A percentile compares a stretch with the other conserved stretches of the same genome.
Conservation (phyloP, 768 basidiomycete genomes). For the Clitopilus passeckerianus region DNA sequence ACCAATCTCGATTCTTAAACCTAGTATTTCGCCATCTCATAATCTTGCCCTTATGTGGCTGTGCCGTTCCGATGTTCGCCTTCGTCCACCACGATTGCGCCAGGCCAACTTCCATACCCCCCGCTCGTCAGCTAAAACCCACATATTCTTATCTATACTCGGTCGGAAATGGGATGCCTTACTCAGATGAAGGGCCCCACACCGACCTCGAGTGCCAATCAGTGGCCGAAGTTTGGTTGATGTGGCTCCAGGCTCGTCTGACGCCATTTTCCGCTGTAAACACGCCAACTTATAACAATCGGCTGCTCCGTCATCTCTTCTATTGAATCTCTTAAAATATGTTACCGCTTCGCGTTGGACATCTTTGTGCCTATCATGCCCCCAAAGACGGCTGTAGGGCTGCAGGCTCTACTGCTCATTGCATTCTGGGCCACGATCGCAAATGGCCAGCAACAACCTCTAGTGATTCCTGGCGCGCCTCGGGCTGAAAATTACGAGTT, state of each 20-base stretch:
- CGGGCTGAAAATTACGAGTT: slow-evolving; percentile 22
- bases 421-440: not conserved
- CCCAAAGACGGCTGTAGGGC: not conserved
- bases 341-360: not conserved
- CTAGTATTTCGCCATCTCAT: not conserved
- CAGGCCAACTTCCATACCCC: not conserved
- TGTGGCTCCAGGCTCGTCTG: not conserved
- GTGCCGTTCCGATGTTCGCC: not conserved
- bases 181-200: not conserved
- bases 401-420: not conserved
- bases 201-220: no score
- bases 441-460: not conserved
- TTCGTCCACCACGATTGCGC: not conserved
- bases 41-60: not conserved
- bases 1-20: not conserved
- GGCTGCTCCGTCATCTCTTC: not conserved
- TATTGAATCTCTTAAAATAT: not conserved
- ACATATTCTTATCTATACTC: no score
- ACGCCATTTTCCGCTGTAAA: not conserved
- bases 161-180: no score
- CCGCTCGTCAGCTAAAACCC: not conserved
- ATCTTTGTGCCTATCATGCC: not conserved
- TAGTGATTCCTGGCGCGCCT: not conserved
- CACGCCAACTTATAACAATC: not conserved
- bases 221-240: no score